A percentile compares a stretch with the other conserved stretches of the same genome.
These are phyloP conservation scores for Asterella californica DNA, from an alignment of 225 moss, liverwort and hornwort species.

Conservation along the genomic window DNA sequence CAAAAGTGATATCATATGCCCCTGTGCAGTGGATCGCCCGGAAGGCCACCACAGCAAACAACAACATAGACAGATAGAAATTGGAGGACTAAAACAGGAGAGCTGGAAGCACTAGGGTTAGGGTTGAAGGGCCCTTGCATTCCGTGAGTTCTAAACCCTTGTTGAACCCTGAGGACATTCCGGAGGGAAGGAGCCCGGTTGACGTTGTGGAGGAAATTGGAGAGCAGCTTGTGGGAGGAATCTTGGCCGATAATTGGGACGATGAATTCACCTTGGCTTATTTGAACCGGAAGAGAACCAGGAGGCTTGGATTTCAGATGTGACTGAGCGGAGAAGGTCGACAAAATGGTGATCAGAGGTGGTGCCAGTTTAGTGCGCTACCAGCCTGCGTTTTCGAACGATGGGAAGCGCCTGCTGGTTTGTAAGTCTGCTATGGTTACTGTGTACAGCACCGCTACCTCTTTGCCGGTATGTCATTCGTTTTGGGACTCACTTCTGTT, in stretches of 20 bases:
- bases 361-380: conserved; percentile 54
- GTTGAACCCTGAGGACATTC: conserved; percentile 4
- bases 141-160: background rate
- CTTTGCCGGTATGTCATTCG: conserved; percentile 30
- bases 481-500: background rate
- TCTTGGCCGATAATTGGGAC: background rate
- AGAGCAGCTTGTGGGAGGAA: background rate
- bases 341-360: conserved; percentile 49
- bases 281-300: background rate
- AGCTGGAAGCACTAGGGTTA: background rate
- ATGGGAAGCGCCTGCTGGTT: conserved; percentile 78
- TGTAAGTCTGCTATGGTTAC: conserved; percentile 77
- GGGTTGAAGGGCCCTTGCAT: background rate
- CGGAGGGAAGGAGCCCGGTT: background rate
- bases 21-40: too few relatives aligned
- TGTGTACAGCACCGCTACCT: conserved; percentile 72
- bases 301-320: background rate
- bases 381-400: conserved; percentile 63
- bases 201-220: background rate
- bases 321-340: background rate
- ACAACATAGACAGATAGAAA: background rate
- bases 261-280: background rate
- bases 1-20: too few relatives aligned
- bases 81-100: background rate
- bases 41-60: too few relatives aligned